A percentile compares a stretch with the other conserved stretches of the same genome.
Conservation (phyloP, 2,329 filamentous ascomycete genomes). For the Trichophyton simii region DNA sequence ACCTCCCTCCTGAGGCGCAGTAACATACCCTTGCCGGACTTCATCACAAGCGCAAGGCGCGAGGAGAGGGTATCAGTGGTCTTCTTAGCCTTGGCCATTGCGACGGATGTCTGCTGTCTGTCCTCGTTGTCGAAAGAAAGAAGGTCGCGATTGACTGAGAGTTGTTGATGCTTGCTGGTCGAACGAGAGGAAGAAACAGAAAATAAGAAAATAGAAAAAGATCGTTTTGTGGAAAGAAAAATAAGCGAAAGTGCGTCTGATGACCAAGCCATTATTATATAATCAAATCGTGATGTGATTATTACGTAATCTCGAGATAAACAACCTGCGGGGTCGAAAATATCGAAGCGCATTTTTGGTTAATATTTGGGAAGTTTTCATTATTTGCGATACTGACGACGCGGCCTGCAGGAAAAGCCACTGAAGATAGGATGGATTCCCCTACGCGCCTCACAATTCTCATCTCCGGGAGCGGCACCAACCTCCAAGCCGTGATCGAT, state of each 20-base stretch:
- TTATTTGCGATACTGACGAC: not conserved
- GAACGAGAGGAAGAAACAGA: not conserved
- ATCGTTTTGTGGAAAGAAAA: not conserved
- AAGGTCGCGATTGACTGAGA: not conserved
- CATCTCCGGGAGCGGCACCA: constrained; percentile 62
- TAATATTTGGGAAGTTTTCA: too few species aligned
- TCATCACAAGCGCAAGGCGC: constrained; percentile 57
- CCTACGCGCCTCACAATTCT: constrained; percentile 50
- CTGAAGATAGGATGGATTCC: constrained; percentile 6
- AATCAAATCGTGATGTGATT: not conserved
- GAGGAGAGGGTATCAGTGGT: constrained; percentile 68
- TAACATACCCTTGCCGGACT: constrained; percentile 45
- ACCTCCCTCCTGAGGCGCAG: not conserved
- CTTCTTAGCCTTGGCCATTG: constrained; percentile 51
- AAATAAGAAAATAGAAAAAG: not conserved
- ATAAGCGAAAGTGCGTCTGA: not conserved
- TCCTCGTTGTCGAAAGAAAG: not conserved
- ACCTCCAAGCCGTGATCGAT: constrained; percentile 66
- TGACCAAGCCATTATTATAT: not conserved
- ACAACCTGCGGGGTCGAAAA: too few species aligned
- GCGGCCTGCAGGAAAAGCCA: not conserved
- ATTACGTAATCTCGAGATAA: too few species aligned
- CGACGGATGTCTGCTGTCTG: not conserved
- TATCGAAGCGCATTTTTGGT: too few species aligned
- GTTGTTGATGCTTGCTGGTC: not conserved